These are phyloP conservation scores for Lodderomyces orthopsilosis DNA, from an alignment of 1,139 yeast genomes.

Conservation along the genomic window DNA sequence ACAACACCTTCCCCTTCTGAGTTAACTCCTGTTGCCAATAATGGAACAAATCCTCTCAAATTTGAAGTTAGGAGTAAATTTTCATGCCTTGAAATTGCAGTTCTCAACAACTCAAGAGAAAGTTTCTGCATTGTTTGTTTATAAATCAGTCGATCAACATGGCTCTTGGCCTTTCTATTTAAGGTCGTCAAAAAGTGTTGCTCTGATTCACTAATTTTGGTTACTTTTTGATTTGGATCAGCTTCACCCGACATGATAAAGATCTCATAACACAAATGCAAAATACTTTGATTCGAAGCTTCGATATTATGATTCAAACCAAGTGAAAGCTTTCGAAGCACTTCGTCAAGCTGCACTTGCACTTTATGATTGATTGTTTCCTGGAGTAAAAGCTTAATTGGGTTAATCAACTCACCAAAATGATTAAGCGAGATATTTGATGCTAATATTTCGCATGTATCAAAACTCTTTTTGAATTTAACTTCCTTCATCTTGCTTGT, in stretches of 20 bases:
- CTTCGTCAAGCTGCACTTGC: constrained; percentile 76
- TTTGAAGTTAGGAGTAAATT: constrained; percentile 58
- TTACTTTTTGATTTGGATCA: constrained; percentile 8
- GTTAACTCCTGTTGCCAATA: constrained; percentile 60
- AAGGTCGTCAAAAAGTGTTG: constrained; percentile 71
- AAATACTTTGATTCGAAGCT: constrained; percentile 55
- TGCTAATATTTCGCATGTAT: constrained; percentile 78
- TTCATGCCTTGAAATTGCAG: constrained; percentile 62
- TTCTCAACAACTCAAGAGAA: constrained; percentile 72
- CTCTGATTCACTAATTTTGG: constrained; percentile 25
- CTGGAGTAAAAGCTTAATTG: constrained; percentile 62
- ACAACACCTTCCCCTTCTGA: constrained; percentile 76
- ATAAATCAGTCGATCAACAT: constrained; percentile 42
- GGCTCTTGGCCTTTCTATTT: constrained; percentile 58
- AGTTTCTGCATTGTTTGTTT: constrained; percentile 67
- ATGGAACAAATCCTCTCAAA: constrained; percentile 72
- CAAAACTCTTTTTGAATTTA: constrained; percentile 83
- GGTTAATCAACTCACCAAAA: constrained; percentile 64
- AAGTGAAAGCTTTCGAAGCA: constrained; percentile 68
- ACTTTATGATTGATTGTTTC: constrained; percentile 67
- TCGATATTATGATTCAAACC: constrained; percentile 76
- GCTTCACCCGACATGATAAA: constrained; percentile 47
- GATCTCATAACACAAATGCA: constrained; percentile 73
- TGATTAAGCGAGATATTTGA: constrained; percentile 57
- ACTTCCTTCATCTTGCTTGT: constrained; percentile 87